Evolutionary conservation across 129 eudicot species (phyloP).

Genomic region (Chrysanthemum seticuspe): DNA sequence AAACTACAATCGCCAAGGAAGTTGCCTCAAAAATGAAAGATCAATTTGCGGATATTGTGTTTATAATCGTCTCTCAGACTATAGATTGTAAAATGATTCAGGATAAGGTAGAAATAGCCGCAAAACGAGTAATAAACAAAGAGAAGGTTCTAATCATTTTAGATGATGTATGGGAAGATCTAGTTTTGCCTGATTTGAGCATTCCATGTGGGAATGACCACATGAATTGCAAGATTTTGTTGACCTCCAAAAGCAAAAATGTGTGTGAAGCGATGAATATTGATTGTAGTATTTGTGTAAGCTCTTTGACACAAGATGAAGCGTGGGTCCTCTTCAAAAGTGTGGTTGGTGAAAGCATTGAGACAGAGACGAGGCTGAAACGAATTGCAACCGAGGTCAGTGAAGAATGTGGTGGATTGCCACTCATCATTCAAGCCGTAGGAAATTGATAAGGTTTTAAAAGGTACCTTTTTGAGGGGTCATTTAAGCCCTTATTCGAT

Average conservation of each 20-base stretch:
- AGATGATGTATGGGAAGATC: slow-evolving; percentile 22
- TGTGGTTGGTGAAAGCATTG: background rate
- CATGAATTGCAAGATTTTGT: slow-evolving; percentile 22
- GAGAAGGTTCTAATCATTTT: slow-evolving; percentile 25
- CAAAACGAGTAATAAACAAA: background rate
- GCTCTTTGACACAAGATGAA: slow-evolving; percentile 1
- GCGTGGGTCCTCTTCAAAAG: slow-evolving; percentile 16
- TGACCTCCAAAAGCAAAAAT: slow-evolving; percentile 15
- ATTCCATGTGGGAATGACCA: slow-evolving; percentile 18
- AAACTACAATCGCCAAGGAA: slow-evolving; percentile 19
- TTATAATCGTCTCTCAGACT: slow-evolving; percentile 4
- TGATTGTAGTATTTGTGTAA: background rate
- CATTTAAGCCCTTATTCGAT: no score
- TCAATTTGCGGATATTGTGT: background rate
- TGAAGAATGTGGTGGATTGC: slow-evolving; percentile 22
- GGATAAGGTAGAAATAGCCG: background rate
- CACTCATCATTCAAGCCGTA: slow-evolving; percentile 9
- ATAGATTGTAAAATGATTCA: background rate
- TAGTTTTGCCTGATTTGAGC: background rate
- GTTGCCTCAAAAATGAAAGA: slow-evolving; percentile 2
- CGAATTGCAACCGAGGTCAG: background rate
- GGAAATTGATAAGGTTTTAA: no score
- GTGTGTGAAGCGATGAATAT: slow-evolving; percentile 15
- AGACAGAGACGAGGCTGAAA: background rate
- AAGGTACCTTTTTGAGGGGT: no score